Conservation (phyloP, 805 yeast species). For the Wickerhamiella shivajii region DNA sequence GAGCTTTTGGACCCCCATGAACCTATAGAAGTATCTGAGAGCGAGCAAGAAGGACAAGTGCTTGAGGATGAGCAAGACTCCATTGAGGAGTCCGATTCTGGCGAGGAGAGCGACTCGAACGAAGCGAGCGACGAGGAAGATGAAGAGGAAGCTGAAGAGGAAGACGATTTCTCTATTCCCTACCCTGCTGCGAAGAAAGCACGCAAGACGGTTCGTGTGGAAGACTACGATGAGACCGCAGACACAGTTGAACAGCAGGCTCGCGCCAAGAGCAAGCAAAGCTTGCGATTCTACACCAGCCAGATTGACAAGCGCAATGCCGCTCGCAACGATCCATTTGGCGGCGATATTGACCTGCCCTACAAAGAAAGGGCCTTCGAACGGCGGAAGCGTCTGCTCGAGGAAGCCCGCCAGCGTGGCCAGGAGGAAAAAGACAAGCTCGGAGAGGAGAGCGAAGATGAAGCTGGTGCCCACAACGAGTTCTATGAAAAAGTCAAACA, state of each 20-base stretch:
- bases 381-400: slow-evolving; percentile 72
- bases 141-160: slow-evolving; percentile 20
- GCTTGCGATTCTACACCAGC: slow-evolving; percentile 90
- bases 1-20: no score
- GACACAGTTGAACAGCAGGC: slow-evolving; percentile 56
- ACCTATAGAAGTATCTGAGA: slow-evolving; percentile 9
- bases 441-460: slow-evolving; percentile 18
- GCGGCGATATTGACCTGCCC: slow-evolving; percentile 86
- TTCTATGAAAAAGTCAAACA: slow-evolving; percentile 46
- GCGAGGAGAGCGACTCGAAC: slow-evolving; percentile 12
- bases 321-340: slow-evolving; percentile 14
- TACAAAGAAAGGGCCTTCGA: slow-evolving; percentile 82
- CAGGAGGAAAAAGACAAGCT: slow-evolving; percentile 41
- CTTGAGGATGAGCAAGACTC: slow-evolving; percentile 2
- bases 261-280: slow-evolving; percentile 54
- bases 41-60: slow-evolving; percentile 9
- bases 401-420: slow-evolving; percentile 83
- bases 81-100: slow-evolving; percentile 8
- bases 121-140: slow-evolving; percentile 19
- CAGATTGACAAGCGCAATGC: slow-evolving; percentile 67
- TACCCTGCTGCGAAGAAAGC: slow-evolving; percentile 14
- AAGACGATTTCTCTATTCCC: slow-evolving; percentile 14
- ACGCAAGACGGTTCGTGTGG: slow-evolving; percentile 20
- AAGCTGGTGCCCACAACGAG: slow-evolving; percentile 19
- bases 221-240: slow-evolving; percentile 55